These are phyloP conservation scores for Hibiscus trionum DNA, from an alignment of 345 rosid genomes.

Conservation along the genomic window DNA sequence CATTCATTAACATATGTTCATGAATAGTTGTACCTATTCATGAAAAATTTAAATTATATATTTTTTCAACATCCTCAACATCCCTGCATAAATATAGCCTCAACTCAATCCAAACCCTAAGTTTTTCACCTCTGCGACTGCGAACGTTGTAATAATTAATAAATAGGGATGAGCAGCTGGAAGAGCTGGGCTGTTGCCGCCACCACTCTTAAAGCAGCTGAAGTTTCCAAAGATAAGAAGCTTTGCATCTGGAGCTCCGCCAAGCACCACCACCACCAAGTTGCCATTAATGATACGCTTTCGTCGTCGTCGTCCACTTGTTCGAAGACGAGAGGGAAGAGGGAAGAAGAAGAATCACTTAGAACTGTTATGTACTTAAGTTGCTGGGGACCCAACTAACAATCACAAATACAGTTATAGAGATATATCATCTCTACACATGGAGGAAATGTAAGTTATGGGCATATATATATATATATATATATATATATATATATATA, in stretches of 20 bases:
- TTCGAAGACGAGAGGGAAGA: not conserved
- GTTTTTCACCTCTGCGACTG: not conserved
- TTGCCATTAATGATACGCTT: not conserved
- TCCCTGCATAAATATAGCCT: not conserved
- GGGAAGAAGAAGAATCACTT: constrained; percentile 28
- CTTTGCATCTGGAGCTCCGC: not conserved
- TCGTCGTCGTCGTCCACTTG: not conserved
- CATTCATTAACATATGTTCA: too few relatives aligned
- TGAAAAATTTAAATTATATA: too few relatives aligned
- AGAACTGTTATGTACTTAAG: constrained; percentile 23
- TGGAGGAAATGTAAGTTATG: too few relatives aligned
- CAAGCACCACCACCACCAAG: constrained; percentile 6
- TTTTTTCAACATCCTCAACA: too few relatives aligned
- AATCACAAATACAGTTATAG: not conserved
- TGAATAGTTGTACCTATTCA: too few relatives aligned
- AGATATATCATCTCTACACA: too few relatives aligned
- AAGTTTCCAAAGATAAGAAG: constrained; percentile 9
- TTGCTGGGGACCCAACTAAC: constrained; percentile 22
- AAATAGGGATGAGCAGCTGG: constrained; percentile 6
- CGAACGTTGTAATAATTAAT: too few relatives aligned
- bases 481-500: too few relatives aligned
- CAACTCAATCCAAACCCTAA: not conserved
- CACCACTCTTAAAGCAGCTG: constrained; percentile 13
- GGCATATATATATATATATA: too few relatives aligned
- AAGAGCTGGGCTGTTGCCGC: constrained; percentile 16